These are phyloP conservation scores for Zygotorulaspora florentina DNA, from an alignment of 805 yeast genomes.

Conservation along the genomic window DNA sequence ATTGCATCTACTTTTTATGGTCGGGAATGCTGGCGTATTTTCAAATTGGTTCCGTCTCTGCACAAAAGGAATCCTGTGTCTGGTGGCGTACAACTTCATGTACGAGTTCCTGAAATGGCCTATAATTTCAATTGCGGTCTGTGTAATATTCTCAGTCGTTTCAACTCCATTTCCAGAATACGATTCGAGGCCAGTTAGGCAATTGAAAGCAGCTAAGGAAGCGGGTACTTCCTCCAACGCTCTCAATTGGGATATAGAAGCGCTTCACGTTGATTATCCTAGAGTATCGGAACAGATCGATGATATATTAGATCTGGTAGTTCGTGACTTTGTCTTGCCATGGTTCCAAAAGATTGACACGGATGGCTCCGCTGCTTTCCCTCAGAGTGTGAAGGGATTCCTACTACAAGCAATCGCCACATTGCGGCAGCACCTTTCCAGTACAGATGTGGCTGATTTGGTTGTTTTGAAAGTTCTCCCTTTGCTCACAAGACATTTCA, in stretches of 20 bases:
- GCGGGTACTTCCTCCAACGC: not conserved
- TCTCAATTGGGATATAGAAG: slow-evolving; percentile 1
- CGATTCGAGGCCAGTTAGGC: not conserved
- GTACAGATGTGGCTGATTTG: slow-evolving; percentile 52
- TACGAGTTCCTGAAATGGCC: too few species aligned
- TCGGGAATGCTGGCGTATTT: too few species aligned
- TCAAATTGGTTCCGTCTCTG: too few species aligned
- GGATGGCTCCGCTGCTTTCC: slow-evolving; percentile 32
- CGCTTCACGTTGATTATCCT: slow-evolving; percentile 11
- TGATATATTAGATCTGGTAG: slow-evolving; percentile 42
- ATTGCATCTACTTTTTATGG: too few species aligned
- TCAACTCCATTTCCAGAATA: too few species aligned
- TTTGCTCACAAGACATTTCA: slow-evolving; percentile 58
- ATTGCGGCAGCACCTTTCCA: slow-evolving; percentile 41
- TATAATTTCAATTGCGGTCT: too few species aligned
- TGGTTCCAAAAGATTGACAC: slow-evolving; percentile 52
- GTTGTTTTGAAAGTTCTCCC: slow-evolving; percentile 61
- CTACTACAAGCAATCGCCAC: slow-evolving; percentile 28
- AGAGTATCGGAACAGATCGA: slow-evolving; percentile 41
- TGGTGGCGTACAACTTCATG: too few species aligned
- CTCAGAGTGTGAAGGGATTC: slow-evolving; percentile 41
- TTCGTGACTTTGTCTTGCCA: slow-evolving; percentile 48
- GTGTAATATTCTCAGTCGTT: too few species aligned
- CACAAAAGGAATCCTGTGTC: too few species aligned
- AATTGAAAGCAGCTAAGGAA: not conserved